Evolutionary conservation across 2,329 filamentous ascomycete genomes (phyloP), one percentile per base, ranked within the genome.

Genomic region (Neodidymelliopsis sp.): DNA sequence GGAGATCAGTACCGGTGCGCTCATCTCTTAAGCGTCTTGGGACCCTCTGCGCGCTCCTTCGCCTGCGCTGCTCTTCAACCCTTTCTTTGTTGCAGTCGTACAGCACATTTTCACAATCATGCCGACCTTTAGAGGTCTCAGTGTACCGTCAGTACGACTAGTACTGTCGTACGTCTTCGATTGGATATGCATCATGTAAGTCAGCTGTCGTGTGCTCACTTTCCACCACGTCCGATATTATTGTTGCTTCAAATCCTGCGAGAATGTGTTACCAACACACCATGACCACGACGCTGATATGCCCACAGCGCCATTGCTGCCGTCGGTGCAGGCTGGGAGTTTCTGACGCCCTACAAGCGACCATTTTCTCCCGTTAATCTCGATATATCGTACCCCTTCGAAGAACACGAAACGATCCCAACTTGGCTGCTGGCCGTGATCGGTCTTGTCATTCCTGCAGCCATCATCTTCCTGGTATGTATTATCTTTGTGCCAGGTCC

Each of bases 341-440:
- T 76, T 34, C 74, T 86, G 40, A 77, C 79, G 1, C 88, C 89
- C 0, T 89, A 86, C 63, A 84, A 84, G 60, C 80, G 86, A 25
- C 85, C 86, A 0, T 93, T 94, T 70, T 86, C 84, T 24, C 80
- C 90, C 6, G 77, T 84, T 56, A 86, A 97, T 64, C 84, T 86
- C 16, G 82, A 84, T 53, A 96, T 97, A 64, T 89, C 90, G 13
- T 95, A 88, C 61, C 91, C 92, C 0, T 85, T 83, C 61, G 83
- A 83, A 38, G 77, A 81, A 10, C 67, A 87, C 16, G 90, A 96
- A 63, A 90, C 87, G 2, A 86, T 97, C 12, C 83, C 86, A 0
- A 82, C 83, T 4, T 81, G 77, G 60, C 77, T 88, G 7, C 79
- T 95, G 10, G 71, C 86, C 12, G 66, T 91, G n/a, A 79, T 87